Evolutionary conservation across 768 basidiomycete species (phyloP).

Genomic region (Filobasidium floriforme): DNA sequence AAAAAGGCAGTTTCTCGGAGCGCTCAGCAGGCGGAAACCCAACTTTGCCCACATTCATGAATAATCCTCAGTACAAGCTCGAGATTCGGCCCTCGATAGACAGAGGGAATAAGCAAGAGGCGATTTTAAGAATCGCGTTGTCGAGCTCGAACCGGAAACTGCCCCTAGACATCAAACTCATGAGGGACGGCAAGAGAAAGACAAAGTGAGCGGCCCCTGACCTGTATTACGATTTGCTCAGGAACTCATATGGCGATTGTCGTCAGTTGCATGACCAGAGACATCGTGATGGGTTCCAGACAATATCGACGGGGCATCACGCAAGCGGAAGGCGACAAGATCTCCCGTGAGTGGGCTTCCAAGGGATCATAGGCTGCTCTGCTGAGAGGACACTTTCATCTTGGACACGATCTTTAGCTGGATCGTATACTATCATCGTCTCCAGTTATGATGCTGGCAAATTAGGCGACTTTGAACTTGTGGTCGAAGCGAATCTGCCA

Average conservation of each 20-base stretch:
- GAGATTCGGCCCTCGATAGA: constrained; percentile 49
- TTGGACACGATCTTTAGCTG: constrained; percentile 49
- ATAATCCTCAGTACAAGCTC: constrained; percentile 81
- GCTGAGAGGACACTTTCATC: background rate
- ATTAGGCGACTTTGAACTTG: constrained; percentile 59
- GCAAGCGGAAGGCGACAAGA: background rate
- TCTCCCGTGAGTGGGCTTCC: background rate
- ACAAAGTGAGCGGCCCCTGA: constrained; percentile 56
- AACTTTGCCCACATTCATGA: constrained; percentile 69
- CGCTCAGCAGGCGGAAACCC: constrained; percentile 80
- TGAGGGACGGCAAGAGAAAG: constrained; percentile 69
- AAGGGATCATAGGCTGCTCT: background rate
- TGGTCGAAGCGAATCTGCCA: constrained; percentile 56
- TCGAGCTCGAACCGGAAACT: constrained; percentile 56
- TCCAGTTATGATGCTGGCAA: constrained; percentile 75
- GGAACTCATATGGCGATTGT: background rate
- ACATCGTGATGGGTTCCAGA: constrained; percentile 66
- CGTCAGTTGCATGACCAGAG: constrained; percentile 53
- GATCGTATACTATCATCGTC: constrained; percentile 72
- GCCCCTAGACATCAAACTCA: constrained; percentile 61
- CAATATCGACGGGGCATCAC: constrained; percentile 65
- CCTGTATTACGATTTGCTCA: too few relatives aligned
- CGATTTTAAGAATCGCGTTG: constrained; percentile 50
- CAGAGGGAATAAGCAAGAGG: background rate
- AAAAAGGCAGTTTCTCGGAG: constrained; percentile 57